These are phyloP conservation scores for Ogataea methanolica DNA, from an alignment of 805 yeast genomes.

Conservation along the genomic window DNA sequence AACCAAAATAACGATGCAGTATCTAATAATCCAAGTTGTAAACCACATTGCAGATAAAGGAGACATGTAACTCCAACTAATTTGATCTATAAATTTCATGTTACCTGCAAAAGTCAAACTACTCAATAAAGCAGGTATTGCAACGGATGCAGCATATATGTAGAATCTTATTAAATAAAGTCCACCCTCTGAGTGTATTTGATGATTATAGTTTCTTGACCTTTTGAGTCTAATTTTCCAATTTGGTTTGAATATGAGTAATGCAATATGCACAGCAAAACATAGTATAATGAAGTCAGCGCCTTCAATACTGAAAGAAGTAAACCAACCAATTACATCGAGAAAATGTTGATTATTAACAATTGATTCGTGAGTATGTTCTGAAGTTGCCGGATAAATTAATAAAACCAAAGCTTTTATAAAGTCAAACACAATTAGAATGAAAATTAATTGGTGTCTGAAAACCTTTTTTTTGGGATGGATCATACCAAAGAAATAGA, in stretches of 20 bases:
- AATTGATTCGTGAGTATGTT: constrained; percentile 6
- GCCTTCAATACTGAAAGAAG: constrained; percentile 77
- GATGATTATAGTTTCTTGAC: constrained; percentile 15
- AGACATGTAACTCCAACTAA: constrained; percentile 72
- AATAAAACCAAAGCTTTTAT: constrained; percentile 66
- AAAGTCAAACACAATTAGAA: constrained; percentile 68
- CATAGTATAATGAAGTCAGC: constrained; percentile 79
- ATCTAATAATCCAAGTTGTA: constrained; percentile 81
- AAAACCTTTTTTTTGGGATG: constrained; percentile 61
- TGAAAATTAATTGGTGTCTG: constrained; percentile 65
- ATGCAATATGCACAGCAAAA: constrained; percentile 78
- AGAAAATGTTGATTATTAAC: constrained; percentile 36
- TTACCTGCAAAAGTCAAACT: constrained; percentile 59
- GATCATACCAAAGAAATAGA: constrained; percentile 57
- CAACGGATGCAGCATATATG: constrained; percentile 53
- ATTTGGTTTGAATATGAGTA: constrained; percentile 64
- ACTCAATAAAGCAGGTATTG: constrained; percentile 65
- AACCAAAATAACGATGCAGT: constrained; percentile 57
- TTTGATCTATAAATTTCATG: constrained; percentile 56
- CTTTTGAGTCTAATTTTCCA: constrained; percentile 32
- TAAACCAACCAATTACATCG: constrained; percentile 73
- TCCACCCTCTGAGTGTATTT: constrained; percentile 58
- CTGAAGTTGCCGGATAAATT: constrained; percentile 48
- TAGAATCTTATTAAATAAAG: constrained; percentile 51
- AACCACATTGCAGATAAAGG: constrained; percentile 74